A percentile compares a stretch with the other conserved stretches of the same genome.
Conservation (phyloP, 2,329 filamentous ascomycete genomes). For the Aspergillus quadrilineatus region DNA sequence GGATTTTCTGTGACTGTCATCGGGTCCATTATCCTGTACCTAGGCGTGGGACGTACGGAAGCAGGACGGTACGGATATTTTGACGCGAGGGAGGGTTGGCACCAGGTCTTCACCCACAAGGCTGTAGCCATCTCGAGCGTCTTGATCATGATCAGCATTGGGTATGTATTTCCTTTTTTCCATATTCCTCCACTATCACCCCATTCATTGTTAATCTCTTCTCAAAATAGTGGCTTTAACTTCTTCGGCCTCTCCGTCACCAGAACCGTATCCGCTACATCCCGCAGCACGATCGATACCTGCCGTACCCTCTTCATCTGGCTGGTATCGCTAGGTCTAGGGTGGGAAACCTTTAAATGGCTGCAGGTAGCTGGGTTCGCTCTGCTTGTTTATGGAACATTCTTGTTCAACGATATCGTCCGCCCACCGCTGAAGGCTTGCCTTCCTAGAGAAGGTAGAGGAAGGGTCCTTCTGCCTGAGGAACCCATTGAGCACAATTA, state of each 20-base stretch:
- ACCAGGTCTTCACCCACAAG: slow-evolving; percentile 71
- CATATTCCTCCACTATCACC: slow-evolving; percentile 11
- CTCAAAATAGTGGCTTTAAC: slow-evolving; percentile 75
- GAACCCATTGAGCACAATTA: slow-evolving; percentile 73
- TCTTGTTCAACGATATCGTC: slow-evolving; percentile 94
- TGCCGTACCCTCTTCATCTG: slow-evolving; percentile 95
- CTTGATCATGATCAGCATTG: slow-evolving; percentile 96
- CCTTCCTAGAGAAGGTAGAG: slow-evolving; percentile 54
- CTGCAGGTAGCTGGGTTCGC: slow-evolving; percentile 87
- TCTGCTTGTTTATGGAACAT: slow-evolving; percentile 91
- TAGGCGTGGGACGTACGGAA: slow-evolving; percentile 71
- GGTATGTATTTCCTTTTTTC: slow-evolving; percentile 55
- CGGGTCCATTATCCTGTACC: slow-evolving; percentile 77
- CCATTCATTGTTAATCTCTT: not conserved
- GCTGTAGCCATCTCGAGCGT: slow-evolving; percentile 74
- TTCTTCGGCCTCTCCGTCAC: slow-evolving; percentile 97
- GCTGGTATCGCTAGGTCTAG: slow-evolving; percentile 87
- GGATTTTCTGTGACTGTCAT: slow-evolving; percentile 77
- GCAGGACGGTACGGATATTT: slow-evolving; percentile 79
- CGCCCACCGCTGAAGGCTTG: slow-evolving; percentile 72
- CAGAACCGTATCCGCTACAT: slow-evolving; percentile 82
- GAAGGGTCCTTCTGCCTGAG: slow-evolving; percentile 68
- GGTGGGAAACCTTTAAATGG: slow-evolving; percentile 98
- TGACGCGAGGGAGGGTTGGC: slow-evolving; percentile 82
- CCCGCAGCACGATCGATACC: slow-evolving; percentile 93